Percentiles rank a stretch among this genome's conserved stretches.
Evolutionary conservation across 2,329 filamentous ascomycete genomes (phyloP).

Genomic region (Monosporascus sp.): DNA sequence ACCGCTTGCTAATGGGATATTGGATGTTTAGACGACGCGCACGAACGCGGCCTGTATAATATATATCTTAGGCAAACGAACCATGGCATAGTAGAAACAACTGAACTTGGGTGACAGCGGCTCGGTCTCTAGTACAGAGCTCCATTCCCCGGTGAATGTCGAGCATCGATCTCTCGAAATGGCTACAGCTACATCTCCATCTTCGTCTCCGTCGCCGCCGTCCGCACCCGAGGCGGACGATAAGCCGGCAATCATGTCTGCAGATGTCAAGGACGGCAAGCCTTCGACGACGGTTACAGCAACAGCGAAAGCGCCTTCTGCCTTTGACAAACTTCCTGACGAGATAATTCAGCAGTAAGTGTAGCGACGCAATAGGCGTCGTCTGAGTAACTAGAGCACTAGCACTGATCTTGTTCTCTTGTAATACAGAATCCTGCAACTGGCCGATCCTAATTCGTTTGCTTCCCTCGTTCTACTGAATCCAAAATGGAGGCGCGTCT

Average conservation of each 20-base stretch:
- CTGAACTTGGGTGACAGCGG: too few relatives aligned
- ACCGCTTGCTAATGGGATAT: too few relatives aligned
- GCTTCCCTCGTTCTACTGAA: slow-evolving; percentile 62
- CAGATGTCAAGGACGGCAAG: background rate
- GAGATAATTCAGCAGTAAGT: slow-evolving; percentile 65
- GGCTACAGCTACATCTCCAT: background rate
- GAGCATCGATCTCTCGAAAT: background rate
- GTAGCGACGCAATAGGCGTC: slow-evolving; percentile 3
- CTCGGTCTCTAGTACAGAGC: too few relatives aligned
- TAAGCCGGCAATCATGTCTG: background rate
- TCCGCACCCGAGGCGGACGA: background rate
- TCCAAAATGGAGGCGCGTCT: slow-evolving; percentile 59
- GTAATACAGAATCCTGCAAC: slow-evolving; percentile 50
- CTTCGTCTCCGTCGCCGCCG: background rate
- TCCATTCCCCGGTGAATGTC: background rate
- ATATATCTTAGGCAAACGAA: too few relatives aligned
- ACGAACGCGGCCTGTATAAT: too few relatives aligned
- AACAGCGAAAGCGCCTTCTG: slow-evolving; percentile 20
- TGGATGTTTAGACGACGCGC: too few relatives aligned
- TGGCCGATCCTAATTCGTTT: slow-evolving; percentile 57
- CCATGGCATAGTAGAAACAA: too few relatives aligned
- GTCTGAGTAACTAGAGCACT: slow-evolving; percentile 1
- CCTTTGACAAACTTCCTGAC: slow-evolving; percentile 56
- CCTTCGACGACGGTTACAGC: slow-evolving; percentile 5
- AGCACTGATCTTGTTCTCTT: slow-evolving; percentile 10